Evolutionary conservation across 1,139 yeast species (phyloP), one percentile per base, ranked within the genome.

Genomic region (Yamadazyma taylorii): DNA sequence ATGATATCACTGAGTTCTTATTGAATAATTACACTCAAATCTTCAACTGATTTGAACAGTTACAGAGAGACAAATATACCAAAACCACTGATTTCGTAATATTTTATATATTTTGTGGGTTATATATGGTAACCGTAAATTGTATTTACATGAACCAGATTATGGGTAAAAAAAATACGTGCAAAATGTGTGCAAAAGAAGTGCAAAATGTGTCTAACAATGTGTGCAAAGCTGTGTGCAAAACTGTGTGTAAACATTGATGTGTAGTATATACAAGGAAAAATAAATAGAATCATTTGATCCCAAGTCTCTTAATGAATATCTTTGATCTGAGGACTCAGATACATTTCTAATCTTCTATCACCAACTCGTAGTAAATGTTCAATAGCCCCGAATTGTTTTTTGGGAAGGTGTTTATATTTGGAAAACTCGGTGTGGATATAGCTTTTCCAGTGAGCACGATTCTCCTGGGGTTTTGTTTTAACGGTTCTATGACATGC

Each of bases 341-440:
- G 78, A 51, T 82, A 86, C 79, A 82, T 75, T 46, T 88, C 95
- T 41, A 76, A 69, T 54, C 84, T 72, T 53, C 83, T 77, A 45
- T 76, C 71, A 2, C 97, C 98, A 9, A 76, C 75, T 39, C 98
- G 68, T 27, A 92, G 60, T 33, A 92, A 66, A 61, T 89, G 92
- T 57, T 92, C 98, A 35, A 92, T 80, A 1, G 96, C 86, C 25
- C 83, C 73, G 56, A 90, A 90, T 53, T 87, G 96, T 52, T 87
- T 83, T 55, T 86, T 81, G 24, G 85, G 79, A 12, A 90, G 60
- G 23, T 60, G 51, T 33, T 68, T 64, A 56, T 81, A 70, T 50
- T 79, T 78, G n/a, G 57, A 65, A 56, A 92, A 92, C 55, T 87
- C 95, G 10, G 52, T 56, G 33, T 82, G 70, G 7, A 75, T 56